Evolutionary conservation across 2,329 filamentous ascomycete species (phyloP), one percentile per base, ranked within the genome.

Genomic region (Scedosporium dehoogii): DNA sequence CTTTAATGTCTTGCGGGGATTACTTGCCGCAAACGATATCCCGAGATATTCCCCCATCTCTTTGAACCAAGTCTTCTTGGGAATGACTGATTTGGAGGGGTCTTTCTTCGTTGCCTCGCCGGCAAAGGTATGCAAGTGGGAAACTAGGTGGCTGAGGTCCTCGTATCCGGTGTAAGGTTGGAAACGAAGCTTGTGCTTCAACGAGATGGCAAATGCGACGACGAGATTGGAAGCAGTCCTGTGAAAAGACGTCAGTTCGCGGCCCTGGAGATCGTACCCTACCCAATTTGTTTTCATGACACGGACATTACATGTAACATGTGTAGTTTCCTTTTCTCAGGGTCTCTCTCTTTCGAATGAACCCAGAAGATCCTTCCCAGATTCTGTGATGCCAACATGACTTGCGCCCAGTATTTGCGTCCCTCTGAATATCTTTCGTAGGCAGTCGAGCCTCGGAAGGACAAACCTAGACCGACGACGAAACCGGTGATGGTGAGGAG

Each of bases 281-380:
- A n/a, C 1, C 3, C n/a, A n/a, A n/a, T n/a, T n/a, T n/a, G n/a
- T 48, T 23, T 14, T 48, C 44, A 12, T 21, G 6, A 3, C n/a
- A n/a, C 14, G 3, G 21, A 66, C 27, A 67, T 64, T 65, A 42
- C 38, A 55, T 33, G 60, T 53, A 60, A 21, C 18, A 48, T 25
- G 33, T 66, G 69, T 21, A 75, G 60, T 56, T 64, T 64, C 38
- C 56, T 59, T 38, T 41, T n/a, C 18, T 61, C 61, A 23, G 63
- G 61, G 44, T 65, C 59, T 4, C n/a, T 63, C 46, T 64, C 63
- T 27, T 58, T 62, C 41, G 64, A 44, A 68, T 96, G 89, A 42
- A 96, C 81, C 92, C 92, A 97, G 70, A 94, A 90, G 7, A 90
- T 80, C 21, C 92, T 85, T 68, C 85, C 89, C 68, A 96, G 78